Evolutionary conservation across 306 rosid species (phyloP).

Genomic region (Fragaria nilgerrensis): DNA sequence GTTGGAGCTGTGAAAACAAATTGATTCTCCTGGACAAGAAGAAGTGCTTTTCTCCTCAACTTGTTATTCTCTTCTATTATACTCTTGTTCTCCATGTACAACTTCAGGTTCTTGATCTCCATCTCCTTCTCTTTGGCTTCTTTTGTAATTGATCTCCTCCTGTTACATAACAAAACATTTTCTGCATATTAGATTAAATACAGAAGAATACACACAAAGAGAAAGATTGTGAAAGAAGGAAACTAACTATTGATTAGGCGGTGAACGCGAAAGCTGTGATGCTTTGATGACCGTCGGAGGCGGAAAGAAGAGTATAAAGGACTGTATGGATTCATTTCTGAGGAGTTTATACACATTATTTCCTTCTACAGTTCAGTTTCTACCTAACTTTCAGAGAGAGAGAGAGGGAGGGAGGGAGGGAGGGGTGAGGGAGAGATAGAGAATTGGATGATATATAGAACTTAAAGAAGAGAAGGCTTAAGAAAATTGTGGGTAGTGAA

Average conservation of each 20-base stretch:
- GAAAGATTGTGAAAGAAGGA: not conserved
- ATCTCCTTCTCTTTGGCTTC: constrained; percentile 43
- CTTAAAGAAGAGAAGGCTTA: not conserved
- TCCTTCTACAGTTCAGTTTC: not conserved
- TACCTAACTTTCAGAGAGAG: constrained; percentile 22
- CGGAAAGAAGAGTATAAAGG: constrained; percentile 22
- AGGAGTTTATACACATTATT: constrained; percentile 49
- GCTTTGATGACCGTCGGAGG: constrained; percentile 36
- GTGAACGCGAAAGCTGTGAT: constrained; percentile 35
- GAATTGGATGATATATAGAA: constrained; percentile 3
- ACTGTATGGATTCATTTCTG: constrained; percentile 22
- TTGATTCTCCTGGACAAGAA: constrained; percentile 74
- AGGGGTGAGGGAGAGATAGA: constrained; percentile 30
- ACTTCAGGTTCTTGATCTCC: constrained; percentile 61
- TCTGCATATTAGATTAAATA: not conserved
- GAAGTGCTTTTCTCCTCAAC: constrained; percentile 69
- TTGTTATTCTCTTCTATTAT: constrained; percentile 71
- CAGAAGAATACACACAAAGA: not conserved
- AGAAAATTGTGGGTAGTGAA: constrained; percentile 1
- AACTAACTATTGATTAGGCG: constrained; percentile 46
- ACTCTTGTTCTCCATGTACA: constrained; percentile 61
- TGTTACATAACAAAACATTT: constrained; percentile 19
- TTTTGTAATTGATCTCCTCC: constrained; percentile 43
- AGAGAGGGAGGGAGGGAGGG: not conserved
- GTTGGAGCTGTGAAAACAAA: constrained; percentile 56